Percentiles rank a stretch among this genome's conserved stretches.
These are phyloP conservation scores for Pythium rhizo-oryzae DNA, from an alignment of 352 stramenopile species.

Conservation along the genomic window DNA sequence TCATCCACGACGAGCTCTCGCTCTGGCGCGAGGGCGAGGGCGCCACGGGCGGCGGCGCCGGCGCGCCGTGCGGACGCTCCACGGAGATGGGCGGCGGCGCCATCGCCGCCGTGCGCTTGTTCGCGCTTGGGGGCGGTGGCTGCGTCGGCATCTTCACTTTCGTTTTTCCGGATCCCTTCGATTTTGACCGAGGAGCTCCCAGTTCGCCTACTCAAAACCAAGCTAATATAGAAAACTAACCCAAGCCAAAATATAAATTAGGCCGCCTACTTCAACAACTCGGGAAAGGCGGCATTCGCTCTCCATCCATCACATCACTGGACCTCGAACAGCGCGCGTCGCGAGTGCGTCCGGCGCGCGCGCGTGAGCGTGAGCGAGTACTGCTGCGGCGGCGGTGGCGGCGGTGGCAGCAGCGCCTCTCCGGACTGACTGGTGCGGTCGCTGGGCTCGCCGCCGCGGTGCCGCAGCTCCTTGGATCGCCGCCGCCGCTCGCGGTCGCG, in stretches of 20 bases:
- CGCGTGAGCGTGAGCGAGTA: not conserved
- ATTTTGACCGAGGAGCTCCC: not conserved
- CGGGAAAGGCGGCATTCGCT: not conserved
- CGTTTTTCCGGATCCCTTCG: not conserved
- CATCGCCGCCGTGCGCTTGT: not conserved
- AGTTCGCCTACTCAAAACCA: not conserved
- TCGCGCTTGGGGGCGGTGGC: too few species aligned
- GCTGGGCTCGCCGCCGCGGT: not conserved
- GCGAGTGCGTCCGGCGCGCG: not conserved
- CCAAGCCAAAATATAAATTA: not conserved
- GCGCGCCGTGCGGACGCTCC: not conserved
- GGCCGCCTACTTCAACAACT: not conserved
- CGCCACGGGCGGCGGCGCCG: not conserved
- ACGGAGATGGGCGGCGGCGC: slow-evolving; percentile 16
- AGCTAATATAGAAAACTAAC: slow-evolving; percentile 6
- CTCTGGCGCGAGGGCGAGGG: slow-evolving; percentile 5
- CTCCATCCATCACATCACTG: not conserved
- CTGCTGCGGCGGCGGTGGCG: not conserved
- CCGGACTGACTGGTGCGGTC: not conserved
- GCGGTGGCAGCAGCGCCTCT: not conserved
- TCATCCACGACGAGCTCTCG: slow-evolving; percentile 59
- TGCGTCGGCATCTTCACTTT: not conserved
- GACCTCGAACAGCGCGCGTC: not conserved
- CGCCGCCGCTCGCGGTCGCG: slow-evolving; percentile 36
- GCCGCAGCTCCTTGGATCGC: slow-evolving; percentile 3